Base-by-base conservation (phyloP, 257 asterid genomes). In the Gentiana macrophylla region DNA sequence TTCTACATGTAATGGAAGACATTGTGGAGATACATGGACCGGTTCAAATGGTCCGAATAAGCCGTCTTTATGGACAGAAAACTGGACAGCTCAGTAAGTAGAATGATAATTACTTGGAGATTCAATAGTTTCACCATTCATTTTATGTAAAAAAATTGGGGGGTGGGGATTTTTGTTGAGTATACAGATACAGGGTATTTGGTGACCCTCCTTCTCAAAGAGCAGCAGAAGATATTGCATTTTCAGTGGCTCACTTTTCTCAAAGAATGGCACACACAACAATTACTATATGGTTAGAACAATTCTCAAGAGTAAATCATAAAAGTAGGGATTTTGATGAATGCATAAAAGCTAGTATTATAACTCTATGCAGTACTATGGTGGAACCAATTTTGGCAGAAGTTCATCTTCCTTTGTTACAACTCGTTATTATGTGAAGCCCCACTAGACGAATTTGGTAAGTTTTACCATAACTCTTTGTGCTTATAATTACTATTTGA, bases 351-450 rank as follows among this genome's bases (percentile, higher is more conserved):
- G 1, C 35, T 52, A 3, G 35, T 24, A 1, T 8, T 33, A 49
- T 8, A 15, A 15, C 36, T 15, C 4, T 38, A 53, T 45, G 35
- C 69, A 89, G 98, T 91, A 66, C 69, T 78, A 84, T 0, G 98
- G 98, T 34, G 98, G 98, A 58, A 87, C 96, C 5, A 91, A 88
- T 60, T 91, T 77, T n/a, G n/a, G 94, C n/a, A 72, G 98, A 71
- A 76, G 94, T 2, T 64, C 82, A 45, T 91, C 98, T 15, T 84
- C 96, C 7, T 91, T 91, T 49, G 98, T 91, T 50, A 75, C 98
- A 11, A 82, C 96, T 4, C 91, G 95, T n/a, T 91, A 91, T 68
- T 91, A 91, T 8, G 98, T 7, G 98, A 91, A 77, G 98, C 98
- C 52, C 98, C 98, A 34, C 74, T 91, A 0, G 98, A 91, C n/a